Evolutionary conservation across 192 early-diverging fungal genomes (phyloP).

Genomic region (Linnemannia hyalina): DNA sequence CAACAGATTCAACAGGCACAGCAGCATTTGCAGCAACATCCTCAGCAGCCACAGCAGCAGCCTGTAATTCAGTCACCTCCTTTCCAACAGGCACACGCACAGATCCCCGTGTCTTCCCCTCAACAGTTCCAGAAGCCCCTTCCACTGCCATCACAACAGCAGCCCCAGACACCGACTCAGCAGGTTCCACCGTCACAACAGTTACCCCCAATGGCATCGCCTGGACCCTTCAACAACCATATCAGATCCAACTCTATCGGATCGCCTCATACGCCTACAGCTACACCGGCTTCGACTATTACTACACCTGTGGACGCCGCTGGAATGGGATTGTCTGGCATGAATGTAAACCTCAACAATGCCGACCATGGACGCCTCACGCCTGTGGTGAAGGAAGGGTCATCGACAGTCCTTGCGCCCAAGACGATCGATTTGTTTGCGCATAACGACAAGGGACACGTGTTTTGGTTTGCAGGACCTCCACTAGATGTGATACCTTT

Average conservation of each 20-base stretch:
- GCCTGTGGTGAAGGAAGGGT: slow-evolving; percentile 19
- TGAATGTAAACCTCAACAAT: slow-evolving; percentile 26
- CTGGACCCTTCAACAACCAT: slow-evolving; percentile 33
- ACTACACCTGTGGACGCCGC: slow-evolving; percentile 16
- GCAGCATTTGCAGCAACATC: slow-evolving; percentile 34
- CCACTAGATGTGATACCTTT: slow-evolving; percentile 57
- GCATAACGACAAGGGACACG: slow-evolving; percentile 47
- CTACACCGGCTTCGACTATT: neutral
- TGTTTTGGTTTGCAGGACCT: slow-evolving; percentile 59
- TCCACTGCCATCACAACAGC: slow-evolving; percentile 12
- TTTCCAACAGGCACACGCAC: slow-evolving; percentile 11
- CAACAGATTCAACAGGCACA: slow-evolving; percentile 19
- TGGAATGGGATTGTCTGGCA: slow-evolving; percentile 21
- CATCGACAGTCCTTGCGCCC: slow-evolving; percentile 6
- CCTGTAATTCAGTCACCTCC: slow-evolving; percentile 16
- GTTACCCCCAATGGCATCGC: slow-evolving; percentile 26
- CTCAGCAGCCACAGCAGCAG: slow-evolving; percentile 15
- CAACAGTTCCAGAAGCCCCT: slow-evolving; percentile 17
- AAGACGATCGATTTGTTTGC: slow-evolving; percentile 41
- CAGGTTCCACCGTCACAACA: slow-evolving; percentile 14
- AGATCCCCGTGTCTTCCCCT: slow-evolving; percentile 6
- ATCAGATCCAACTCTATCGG: slow-evolving; percentile 39
- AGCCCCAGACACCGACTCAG: slow-evolving; percentile 3
- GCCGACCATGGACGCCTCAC: slow-evolving; percentile 42
- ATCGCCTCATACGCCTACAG: slow-evolving; percentile 8